Evolutionary conservation across 768 basidiomycete species (phyloP).

Genomic region (Pisolithus tinctorius): DNA sequence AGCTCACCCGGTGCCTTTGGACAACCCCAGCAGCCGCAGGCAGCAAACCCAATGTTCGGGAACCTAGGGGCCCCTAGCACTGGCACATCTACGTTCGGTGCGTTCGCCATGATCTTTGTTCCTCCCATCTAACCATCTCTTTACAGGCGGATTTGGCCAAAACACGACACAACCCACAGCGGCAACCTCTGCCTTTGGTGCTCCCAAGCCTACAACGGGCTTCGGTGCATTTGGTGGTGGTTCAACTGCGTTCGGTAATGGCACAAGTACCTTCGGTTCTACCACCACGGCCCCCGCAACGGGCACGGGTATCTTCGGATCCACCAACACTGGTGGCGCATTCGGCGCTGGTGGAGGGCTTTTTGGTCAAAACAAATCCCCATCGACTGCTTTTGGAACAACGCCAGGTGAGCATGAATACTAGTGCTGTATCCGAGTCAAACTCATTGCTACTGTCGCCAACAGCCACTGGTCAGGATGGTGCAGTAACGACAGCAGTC

Average conservation of each 20-base stretch:
- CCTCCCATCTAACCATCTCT: slow-evolving; percentile 4
- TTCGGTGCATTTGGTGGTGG: slow-evolving; percentile 74
- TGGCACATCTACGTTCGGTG: slow-evolving; percentile 33
- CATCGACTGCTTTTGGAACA: slow-evolving; percentile 38
- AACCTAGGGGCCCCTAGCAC: slow-evolving; percentile 36
- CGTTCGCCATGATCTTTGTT: slow-evolving; percentile 4
- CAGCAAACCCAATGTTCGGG: slow-evolving; percentile 80
- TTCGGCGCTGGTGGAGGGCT: slow-evolving; percentile 43
- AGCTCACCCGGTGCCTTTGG: slow-evolving; percentile 52
- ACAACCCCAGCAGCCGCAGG: slow-evolving; percentile 52
- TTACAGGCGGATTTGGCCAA: slow-evolving; percentile 34
- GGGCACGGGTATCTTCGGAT: slow-evolving; percentile 29
- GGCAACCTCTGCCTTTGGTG: slow-evolving; percentile 49
- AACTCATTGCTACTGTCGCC: slow-evolving; percentile 5
- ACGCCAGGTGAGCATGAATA: slow-evolving; percentile 22
- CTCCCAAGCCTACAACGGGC: slow-evolving; percentile 61
- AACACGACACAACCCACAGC: slow-evolving; percentile 33
- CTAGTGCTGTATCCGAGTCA: background rate
- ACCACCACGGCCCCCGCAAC: slow-evolving; percentile 24
- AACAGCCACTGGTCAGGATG: slow-evolving; percentile 29
- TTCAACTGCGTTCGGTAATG: slow-evolving; percentile 43
- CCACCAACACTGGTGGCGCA: slow-evolving; percentile 24
- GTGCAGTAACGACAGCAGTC: slow-evolving; percentile 40
- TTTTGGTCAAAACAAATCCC: slow-evolving; percentile 52
- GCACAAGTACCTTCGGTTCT: slow-evolving; percentile 36